phyloP scores from a whole-genome alignment of 2,329 filamentous ascomycete genomes.

The Exophiala oligosperma region DNA sequence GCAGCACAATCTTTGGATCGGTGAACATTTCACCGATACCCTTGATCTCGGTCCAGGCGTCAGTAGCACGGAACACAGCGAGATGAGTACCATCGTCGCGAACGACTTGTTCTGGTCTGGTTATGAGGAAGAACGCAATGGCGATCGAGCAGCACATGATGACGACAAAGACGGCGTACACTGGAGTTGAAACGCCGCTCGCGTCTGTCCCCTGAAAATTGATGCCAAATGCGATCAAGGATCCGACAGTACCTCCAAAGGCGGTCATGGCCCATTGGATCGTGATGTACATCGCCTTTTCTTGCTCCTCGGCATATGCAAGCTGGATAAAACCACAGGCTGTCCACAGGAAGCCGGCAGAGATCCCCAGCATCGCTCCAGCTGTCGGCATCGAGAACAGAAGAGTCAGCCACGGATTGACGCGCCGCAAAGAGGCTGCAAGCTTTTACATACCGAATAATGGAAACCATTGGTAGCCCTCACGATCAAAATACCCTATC shows the following conservation, averaged over 20 bases:
- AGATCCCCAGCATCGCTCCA: conserved; percentile 15
- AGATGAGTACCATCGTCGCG: conserved; percentile 27
- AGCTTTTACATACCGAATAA: neutral
- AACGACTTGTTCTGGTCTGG: conserved; percentile 17
- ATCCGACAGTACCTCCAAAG: conserved; percentile 16
- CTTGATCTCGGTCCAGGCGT: neutral
- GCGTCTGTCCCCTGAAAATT: conserved; percentile 10
- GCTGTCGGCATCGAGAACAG: neutral
- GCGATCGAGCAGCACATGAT: conserved; percentile 12
- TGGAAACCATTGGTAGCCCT: conserved; percentile 21
- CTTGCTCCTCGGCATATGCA: neutral
- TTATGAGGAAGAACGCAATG: conserved; percentile 9
- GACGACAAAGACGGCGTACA: conserved; percentile 23
- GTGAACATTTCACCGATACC: neutral
- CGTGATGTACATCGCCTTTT: conserved; percentile 12
- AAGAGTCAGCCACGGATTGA: no score
- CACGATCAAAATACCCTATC: conserved; percentile 22
- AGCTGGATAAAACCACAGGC: neutral
- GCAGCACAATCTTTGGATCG: conserved; percentile 12
- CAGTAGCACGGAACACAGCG: conserved; percentile 19
- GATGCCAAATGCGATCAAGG: conserved; percentile 17
- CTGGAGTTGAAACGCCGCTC: conserved; percentile 13
- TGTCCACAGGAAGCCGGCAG: conserved; percentile 18
- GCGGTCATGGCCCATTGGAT: conserved; percentile 15
- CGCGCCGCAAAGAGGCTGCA: no score